Conservation (phyloP, 352 stramenopile genomes). For the Phytophthora pistaciae region DNA sequence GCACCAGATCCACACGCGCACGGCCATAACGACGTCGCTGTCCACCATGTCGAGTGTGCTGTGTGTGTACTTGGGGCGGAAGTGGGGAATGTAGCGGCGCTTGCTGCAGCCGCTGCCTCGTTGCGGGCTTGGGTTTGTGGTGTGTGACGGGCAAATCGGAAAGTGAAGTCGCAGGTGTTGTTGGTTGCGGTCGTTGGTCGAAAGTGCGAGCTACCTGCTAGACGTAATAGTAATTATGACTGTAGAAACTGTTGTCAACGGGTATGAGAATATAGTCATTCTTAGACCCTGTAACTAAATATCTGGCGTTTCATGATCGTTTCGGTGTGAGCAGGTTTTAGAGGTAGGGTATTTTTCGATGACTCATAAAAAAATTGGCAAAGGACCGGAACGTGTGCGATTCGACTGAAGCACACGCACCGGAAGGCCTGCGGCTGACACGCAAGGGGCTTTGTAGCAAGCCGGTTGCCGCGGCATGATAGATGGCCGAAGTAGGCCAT, state of each 20-base stretch:
- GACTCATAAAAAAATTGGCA: conserved; percentile 23
- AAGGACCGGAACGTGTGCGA: conserved; percentile 1
- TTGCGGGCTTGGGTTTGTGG: background rate
- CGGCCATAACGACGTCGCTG: conserved; percentile 27
- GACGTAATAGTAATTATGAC: background rate
- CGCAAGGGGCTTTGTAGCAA: background rate
- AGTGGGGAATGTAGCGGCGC: background rate
- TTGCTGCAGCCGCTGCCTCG: background rate
- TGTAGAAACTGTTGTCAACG: background rate
- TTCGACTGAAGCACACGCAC: background rate
- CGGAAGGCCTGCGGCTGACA: background rate
- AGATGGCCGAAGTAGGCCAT: no score
- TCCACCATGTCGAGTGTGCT: conserved; percentile 6
- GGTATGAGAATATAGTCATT: background rate
- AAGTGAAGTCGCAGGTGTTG: conserved; percentile 12
- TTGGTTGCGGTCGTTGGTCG: background rate
- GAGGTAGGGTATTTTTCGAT: conserved; percentile 7
- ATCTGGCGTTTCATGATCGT: background rate
- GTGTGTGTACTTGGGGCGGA: background rate
- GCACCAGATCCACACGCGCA: conserved; percentile 40
- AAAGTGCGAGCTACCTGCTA: background rate
- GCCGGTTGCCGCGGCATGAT: background rate
- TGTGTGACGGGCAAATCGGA: conserved; percentile 20
- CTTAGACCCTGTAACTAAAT: background rate
- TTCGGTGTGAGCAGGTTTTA: background rate